A percentile compares a stretch with the other conserved stretches of the same genome.
Evolutionary conservation across 208 protist genomes (phyloP).

Genomic region (Angomonas ambiguus): DNA sequence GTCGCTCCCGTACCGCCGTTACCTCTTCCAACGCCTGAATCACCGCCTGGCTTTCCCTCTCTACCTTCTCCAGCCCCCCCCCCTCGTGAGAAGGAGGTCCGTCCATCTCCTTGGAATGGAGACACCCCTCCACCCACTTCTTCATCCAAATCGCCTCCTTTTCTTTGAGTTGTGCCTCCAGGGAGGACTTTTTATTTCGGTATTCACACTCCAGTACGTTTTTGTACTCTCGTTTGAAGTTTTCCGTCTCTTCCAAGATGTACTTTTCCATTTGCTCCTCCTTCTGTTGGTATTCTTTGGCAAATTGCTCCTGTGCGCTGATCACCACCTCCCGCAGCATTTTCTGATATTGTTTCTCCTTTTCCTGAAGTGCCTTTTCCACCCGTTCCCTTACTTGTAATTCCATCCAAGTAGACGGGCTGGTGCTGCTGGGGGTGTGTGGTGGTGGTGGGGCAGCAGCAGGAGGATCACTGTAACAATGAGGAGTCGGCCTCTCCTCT

Average conservation of each 20-base stretch:
- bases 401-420: background rate
- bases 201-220: background rate
- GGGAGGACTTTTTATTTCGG: background rate
- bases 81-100: background rate
- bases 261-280: background rate
- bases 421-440: background rate
- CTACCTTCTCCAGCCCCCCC: background rate
- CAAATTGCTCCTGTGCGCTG: background rate
- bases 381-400: background rate
- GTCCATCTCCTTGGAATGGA: background rate
- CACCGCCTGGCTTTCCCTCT: background rate
- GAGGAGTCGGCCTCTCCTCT: background rate
- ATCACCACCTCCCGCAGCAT: background rate
- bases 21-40: background rate
- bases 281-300: background rate
- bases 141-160: background rate
- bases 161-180: background rate
- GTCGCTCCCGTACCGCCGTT: background rate
- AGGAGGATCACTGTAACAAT: background rate
- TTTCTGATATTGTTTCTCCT: background rate
- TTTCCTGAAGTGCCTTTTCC: background rate
- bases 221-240: slow-evolving; percentile 4
- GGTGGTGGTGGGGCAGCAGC: background rate
- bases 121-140: background rate
- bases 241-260: background rate